Conservation (phyloP, 148 eudicot species). For the Chenopodium formosanum region DNA sequence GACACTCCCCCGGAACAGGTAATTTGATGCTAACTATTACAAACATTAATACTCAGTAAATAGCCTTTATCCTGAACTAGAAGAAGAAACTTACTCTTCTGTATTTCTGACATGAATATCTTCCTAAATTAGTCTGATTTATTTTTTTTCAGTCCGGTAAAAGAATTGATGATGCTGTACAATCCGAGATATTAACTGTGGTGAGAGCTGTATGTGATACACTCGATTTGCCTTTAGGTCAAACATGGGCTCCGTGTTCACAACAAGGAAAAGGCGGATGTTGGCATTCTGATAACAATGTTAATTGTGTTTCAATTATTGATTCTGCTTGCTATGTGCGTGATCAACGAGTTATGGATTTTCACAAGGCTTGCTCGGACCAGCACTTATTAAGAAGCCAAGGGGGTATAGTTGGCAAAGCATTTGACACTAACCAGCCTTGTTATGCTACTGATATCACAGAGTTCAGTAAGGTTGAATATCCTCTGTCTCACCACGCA, state of each 20-base stretch:
- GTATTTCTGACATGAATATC: background rate
- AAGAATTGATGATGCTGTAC: conserved; percentile 35
- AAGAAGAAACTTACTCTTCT: background rate
- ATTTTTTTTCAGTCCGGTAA: conserved; percentile 42
- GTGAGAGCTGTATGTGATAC: conserved; percentile 47
- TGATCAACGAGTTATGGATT: conserved; percentile 53
- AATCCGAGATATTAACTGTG: conserved; percentile 40
- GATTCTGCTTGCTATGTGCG: conserved; percentile 70
- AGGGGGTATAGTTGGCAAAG: conserved; percentile 70
- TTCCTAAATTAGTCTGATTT: too few relatives aligned
- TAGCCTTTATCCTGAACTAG: background rate
- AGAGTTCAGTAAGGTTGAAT: conserved; percentile 62
- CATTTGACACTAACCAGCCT: conserved; percentile 63
- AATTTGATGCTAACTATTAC: conserved; percentile 3
- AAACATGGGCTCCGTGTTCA: conserved; percentile 65
- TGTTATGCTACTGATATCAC: conserved; percentile 65
- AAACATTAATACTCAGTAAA: background rate
- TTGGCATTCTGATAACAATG: conserved; percentile 38
- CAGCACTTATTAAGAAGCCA: conserved; percentile 60
- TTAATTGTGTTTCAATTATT: conserved; percentile 54
- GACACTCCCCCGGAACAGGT: conserved; percentile 50
- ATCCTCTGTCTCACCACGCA: conserved; percentile 79
- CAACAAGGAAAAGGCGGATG: conserved; percentile 48
- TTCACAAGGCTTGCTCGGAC: conserved; percentile 77
- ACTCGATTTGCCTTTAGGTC: conserved; percentile 63